A percentile compares a stretch with the other conserved stretches of the same genome.
Evolutionary conservation across 1,139 yeast genomes (phyloP).

Genomic region (Diutina mesorugosa): DNA sequence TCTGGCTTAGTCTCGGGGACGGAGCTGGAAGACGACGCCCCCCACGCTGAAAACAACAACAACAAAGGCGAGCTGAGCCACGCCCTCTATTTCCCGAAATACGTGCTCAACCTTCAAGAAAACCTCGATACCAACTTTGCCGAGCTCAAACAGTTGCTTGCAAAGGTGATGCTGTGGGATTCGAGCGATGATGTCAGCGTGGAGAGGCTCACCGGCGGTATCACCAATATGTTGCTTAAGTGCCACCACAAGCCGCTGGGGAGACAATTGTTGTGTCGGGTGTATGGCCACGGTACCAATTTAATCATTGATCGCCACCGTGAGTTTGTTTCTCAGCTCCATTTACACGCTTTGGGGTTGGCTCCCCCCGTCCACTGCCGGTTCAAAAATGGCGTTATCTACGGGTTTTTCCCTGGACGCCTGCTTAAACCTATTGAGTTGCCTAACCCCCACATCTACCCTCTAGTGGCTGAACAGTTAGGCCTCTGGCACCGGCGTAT

Average conservation of each 20-base stretch:
- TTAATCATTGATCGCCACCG: slow-evolving; percentile 65
- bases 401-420: slow-evolving; percentile 58
- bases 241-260: slow-evolving; percentile 20
- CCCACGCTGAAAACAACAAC: background rate
- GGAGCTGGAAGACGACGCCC: slow-evolving; percentile 4
- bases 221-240: slow-evolving; percentile 59
- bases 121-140: slow-evolving; percentile 17
- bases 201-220: slow-evolving; percentile 56
- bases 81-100: slow-evolving; percentile 28
- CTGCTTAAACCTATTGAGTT: slow-evolving; percentile 48
- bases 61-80: slow-evolving; percentile 10
- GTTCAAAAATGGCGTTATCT: slow-evolving; percentile 62
- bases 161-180: slow-evolving; percentile 24
- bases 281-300: slow-evolving; percentile 67
- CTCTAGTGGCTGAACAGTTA: slow-evolving; percentile 50
- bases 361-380: slow-evolving; percentile 65
- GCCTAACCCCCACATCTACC: slow-evolving; percentile 32
- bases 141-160: slow-evolving; percentile 21
- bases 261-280: slow-evolving; percentile 44
- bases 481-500: slow-evolving; percentile 60
- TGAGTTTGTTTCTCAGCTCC: slow-evolving; percentile 61
- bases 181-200: slow-evolving; percentile 14
- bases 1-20: background rate
- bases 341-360: slow-evolving; percentile 43
- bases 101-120: slow-evolving; percentile 19